Evolutionary conservation across 768 basidiomycete genomes (phyloP).

Genomic region (Macrocybe gigantea): DNA sequence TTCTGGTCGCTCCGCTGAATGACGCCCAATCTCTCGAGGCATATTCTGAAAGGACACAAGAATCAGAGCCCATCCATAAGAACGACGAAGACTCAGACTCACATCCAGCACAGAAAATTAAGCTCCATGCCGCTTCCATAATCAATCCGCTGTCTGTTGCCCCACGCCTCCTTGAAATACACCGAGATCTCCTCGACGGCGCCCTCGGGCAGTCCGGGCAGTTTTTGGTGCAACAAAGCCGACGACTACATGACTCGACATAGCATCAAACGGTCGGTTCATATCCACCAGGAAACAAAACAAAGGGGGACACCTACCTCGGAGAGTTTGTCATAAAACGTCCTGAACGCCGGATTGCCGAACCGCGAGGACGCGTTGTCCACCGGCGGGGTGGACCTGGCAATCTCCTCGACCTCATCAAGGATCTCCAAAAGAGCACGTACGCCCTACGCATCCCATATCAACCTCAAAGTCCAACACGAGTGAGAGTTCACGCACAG

Average conservation of each 20-base stretch:
- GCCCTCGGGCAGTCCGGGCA: slow-evolving; percentile 53
- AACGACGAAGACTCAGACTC: slow-evolving; percentile 20
- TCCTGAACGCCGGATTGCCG: slow-evolving; percentile 94
- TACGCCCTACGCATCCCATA: slow-evolving; percentile 44
- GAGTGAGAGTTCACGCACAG: slow-evolving; percentile 38
- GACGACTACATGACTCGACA: slow-evolving; percentile 36
- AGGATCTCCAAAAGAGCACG: slow-evolving; percentile 57
- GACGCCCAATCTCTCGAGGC: slow-evolving; percentile 68
- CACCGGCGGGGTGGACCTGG: slow-evolving; percentile 71
- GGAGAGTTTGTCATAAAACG: slow-evolving; percentile 79
- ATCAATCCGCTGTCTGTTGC: slow-evolving; percentile 86
- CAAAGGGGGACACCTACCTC: slow-evolving; percentile 38
- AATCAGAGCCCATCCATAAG: neutral
- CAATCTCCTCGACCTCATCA: slow-evolving; percentile 59
- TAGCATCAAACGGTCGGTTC: neutral
- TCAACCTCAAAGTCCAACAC: slow-evolving; percentile 3
- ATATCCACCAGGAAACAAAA: neutral
- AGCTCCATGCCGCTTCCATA: slow-evolving; percentile 99
- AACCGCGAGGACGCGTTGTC: slow-evolving; percentile 90
- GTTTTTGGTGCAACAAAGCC: slow-evolving; percentile 44
- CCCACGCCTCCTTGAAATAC: slow-evolving; percentile 89
- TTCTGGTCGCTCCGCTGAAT: slow-evolving; percentile 59
- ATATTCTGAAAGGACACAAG: slow-evolving; percentile 49
- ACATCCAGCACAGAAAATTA: slow-evolving; percentile 97
- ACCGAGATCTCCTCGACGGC: slow-evolving; percentile 63